phyloP scores from a whole-genome alignment of 1,284 basidiomycete species.

The Polyporus tsugae region DNA sequence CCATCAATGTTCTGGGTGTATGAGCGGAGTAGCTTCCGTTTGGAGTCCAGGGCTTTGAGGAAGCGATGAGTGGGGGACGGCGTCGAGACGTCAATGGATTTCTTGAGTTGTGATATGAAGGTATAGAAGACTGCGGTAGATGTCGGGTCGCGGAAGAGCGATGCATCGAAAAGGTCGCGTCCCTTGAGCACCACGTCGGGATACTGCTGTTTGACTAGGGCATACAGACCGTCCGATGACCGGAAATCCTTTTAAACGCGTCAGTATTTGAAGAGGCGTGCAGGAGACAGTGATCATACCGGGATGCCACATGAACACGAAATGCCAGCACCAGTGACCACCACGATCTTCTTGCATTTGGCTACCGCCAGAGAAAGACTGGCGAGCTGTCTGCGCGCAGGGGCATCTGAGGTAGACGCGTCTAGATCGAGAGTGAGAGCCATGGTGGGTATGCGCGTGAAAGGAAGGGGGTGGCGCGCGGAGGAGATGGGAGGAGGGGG shows the following conservation, averaged over 20 bases:
- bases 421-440: constrained; percentile 64
- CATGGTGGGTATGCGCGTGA: constrained; percentile 49
- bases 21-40: constrained; percentile 86
- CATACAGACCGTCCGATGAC: constrained; percentile 88
- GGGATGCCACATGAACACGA: constrained; percentile 94
- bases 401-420: constrained; percentile 52
- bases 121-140: constrained; percentile 93
- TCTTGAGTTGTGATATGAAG: constrained; percentile 91
- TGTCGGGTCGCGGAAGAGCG: constrained; percentile 84
- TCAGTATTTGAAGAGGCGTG: constrained; percentile 1
- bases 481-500: neutral
- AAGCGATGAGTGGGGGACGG: constrained; percentile 91
- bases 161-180: constrained; percentile 90
- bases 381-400: constrained; percentile 63
- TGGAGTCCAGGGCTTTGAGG: constrained; percentile 84
- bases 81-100: constrained; percentile 80
- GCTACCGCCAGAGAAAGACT: constrained; percentile 80
- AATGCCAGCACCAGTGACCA: constrained; percentile 92
- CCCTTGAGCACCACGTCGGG: constrained; percentile 87
- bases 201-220: constrained; percentile 85
- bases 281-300: constrained; percentile 55
- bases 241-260: constrained; percentile 78
- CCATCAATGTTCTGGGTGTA: constrained; percentile 98
- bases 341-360: constrained; percentile 85
- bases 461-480: constrained; percentile 15